Base-by-base conservation (phyloP, 768 basidiomycete genomes). In the Panaeolus papilionaceus region DNA sequence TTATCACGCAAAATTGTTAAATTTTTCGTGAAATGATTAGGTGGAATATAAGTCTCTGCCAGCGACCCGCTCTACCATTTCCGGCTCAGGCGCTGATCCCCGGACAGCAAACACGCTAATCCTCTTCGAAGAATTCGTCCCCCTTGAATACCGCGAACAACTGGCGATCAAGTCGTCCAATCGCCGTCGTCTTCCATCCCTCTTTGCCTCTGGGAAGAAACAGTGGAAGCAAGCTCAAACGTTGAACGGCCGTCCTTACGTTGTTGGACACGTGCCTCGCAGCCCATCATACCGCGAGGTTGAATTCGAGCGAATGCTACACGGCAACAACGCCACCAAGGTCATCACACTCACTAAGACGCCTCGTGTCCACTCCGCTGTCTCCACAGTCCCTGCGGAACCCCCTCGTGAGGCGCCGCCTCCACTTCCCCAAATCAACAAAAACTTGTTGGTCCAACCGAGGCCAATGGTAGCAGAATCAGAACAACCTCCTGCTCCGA, bases 71-170 rank as follows among this genome's bases (percentile, higher is more conserved):
- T 69, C 79, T 0, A 80, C 81, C 8, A 72, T 76, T 10, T 72
- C 79, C 38, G 81, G 79, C 37, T 62, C 47, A 18, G 77, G 75
- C 33, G 69, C 70, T 2, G 93, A 96, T 74, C 93, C 93, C 0
- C 85, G 95, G n/a, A 91, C 87, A 1, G 81, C 89, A 0, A 83
- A 88, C 0, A 85, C 89, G 0, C 86, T 94, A 61, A 86, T 98
- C 64, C 80, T 98, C 6, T 96, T 95, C 70, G 96, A 99, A 78
- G 98, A 99, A 77, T 93, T 94, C 65, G 95, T 99, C 3, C 97
- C 96, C 0, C 80, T 87, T 44, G 96, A 95, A 75, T 95, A 95
- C 73, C 84, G 93, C 4, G 89, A 92, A 54, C 90, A 93, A 71
- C 84, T 96, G 6, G 87, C 88, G 6, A 81, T 84, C 16, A 82